A percentile compares a stretch with the other conserved stretches of the same genome.
These are phyloP conservation scores for Spergularia marina DNA, from an alignment of 148 eudicot species.

Conservation along the genomic window DNA sequence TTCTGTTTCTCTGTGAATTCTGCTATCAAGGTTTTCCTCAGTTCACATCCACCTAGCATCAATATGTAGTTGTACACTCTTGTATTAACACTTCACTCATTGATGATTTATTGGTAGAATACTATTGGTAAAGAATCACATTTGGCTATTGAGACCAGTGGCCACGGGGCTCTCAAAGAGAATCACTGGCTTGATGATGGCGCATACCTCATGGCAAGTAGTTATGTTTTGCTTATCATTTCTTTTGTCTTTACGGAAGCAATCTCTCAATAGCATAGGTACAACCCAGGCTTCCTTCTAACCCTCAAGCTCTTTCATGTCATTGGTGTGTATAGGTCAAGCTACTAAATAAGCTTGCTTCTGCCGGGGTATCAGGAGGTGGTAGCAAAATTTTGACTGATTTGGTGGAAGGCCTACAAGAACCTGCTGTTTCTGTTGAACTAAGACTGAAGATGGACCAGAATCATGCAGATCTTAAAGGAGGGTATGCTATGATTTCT, in stretches of 20 bases:
- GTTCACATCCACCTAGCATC: not conserved
- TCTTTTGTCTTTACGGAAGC: not conserved
- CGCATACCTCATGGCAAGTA: slow-evolving; percentile 90
- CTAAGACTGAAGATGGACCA: slow-evolving; percentile 82
- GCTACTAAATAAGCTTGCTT: slow-evolving; percentile 89
- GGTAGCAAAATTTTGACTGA: slow-evolving; percentile 94
- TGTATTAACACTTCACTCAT: not conserved
- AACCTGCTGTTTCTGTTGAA: slow-evolving; percentile 74
- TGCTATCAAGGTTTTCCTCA: not conserved
- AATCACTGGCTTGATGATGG: slow-evolving; percentile 99
- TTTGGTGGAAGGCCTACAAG: slow-evolving; percentile 79
- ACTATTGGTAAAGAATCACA: slow-evolving; percentile 82
- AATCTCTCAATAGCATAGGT: not conserved
- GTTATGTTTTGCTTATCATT: not conserved
- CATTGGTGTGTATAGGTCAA: slow-evolving; percentile 59
- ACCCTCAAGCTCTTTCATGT: not conserved
- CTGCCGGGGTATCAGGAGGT: slow-evolving; percentile 78
- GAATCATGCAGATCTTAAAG: slow-evolving; percentile 73
- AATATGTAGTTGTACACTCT: slow-evolving; percentile 5
- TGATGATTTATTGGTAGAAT: slow-evolving; percentile 50
- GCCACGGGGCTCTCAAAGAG: slow-evolving; percentile 98
- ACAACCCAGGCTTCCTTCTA: not conserved
- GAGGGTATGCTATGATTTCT: slow-evolving; percentile 61
- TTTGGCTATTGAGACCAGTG: slow-evolving; percentile 99
- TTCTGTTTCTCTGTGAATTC: not conserved